phyloP scores from a whole-genome alignment of 1,284 basidiomycete genomes.

The Inonotus hispidus region DNA sequence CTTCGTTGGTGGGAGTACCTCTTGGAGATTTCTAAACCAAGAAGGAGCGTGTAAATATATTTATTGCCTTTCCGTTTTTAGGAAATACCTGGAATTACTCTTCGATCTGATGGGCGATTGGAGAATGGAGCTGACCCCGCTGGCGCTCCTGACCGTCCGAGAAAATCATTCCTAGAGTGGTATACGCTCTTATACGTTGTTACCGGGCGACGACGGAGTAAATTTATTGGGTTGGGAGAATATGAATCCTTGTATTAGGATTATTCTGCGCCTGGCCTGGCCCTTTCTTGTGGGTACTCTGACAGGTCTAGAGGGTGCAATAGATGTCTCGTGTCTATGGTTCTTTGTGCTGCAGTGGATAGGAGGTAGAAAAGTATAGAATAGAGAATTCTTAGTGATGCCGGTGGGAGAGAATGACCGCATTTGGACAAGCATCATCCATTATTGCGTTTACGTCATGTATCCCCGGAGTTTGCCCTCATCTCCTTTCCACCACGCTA shows the following conservation, averaged over 20 bases:
- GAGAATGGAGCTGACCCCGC: not conserved
- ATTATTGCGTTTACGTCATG: slow-evolving; percentile 16
- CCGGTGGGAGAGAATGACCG: slow-evolving; percentile 6
- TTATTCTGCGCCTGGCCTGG: not conserved
- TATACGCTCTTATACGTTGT: not conserved
- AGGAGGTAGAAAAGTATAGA: no score
- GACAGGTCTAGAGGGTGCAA: not conserved
- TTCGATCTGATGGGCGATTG: not conserved
- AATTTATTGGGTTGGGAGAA: not conserved
- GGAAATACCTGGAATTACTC: not conserved
- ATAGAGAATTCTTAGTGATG: not conserved
- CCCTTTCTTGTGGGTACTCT: not conserved
- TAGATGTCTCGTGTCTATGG: not conserved
- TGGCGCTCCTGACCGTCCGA: not conserved
- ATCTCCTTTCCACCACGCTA: not conserved
- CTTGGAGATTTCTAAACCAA: slow-evolving; percentile 2
- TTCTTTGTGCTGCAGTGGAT: not conserved
- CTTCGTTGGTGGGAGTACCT: not conserved
- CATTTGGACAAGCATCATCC: not conserved
- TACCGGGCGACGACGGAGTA: not conserved
- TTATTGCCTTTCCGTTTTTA: not conserved
- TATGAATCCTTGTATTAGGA: not conserved
- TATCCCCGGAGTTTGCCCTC: slow-evolving; percentile 9
- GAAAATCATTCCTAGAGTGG: not conserved
- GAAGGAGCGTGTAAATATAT: not conserved